Evolutionary conservation across 2,329 filamentous ascomycete species (phyloP).

Genomic region (Aspergillus calidoustus): DNA sequence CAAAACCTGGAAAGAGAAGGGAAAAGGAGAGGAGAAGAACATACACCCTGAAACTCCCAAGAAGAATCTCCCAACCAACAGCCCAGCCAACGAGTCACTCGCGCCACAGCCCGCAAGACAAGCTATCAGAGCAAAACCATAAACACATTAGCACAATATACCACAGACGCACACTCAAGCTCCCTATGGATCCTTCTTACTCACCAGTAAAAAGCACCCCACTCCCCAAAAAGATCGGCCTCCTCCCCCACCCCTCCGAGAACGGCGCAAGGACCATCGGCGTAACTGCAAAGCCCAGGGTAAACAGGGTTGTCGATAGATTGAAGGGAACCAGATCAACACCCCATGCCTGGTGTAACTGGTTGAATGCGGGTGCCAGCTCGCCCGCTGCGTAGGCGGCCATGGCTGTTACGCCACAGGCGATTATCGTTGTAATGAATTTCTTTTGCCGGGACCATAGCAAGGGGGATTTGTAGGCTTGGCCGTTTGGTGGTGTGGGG

Average conservation of each 20-base stretch:
- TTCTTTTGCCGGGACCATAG: not conserved
- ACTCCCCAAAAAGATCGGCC: not conserved
- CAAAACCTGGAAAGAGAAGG: not conserved
- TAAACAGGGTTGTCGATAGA: not conserved
- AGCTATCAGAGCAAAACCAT: not conserved
- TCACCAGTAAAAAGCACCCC: not conserved
- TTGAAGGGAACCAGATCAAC: not conserved
- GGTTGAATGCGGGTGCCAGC: not conserved
- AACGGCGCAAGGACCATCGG: conserved; percentile 1
- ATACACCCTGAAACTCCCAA: not conserved
- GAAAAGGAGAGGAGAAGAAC: not conserved
- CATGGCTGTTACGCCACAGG: not conserved
- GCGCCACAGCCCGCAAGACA: conserved; percentile 2
- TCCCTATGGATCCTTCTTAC: not conserved
- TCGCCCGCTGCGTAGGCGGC: not conserved
- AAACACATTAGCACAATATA: not conserved
- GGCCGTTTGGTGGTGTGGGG: not conserved
- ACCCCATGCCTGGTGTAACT: not conserved
- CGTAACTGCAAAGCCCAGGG: not conserved
- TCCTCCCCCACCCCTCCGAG: conserved; percentile 2
- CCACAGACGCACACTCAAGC: not conserved
- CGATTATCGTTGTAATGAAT: not conserved
- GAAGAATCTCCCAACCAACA: not conserved
- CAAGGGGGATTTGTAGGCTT: not conserved
- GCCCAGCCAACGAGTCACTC: not conserved